Base-by-base conservation (phyloP, 2,329 filamentous ascomycete genomes). In the Fusarium concolor region DNA sequence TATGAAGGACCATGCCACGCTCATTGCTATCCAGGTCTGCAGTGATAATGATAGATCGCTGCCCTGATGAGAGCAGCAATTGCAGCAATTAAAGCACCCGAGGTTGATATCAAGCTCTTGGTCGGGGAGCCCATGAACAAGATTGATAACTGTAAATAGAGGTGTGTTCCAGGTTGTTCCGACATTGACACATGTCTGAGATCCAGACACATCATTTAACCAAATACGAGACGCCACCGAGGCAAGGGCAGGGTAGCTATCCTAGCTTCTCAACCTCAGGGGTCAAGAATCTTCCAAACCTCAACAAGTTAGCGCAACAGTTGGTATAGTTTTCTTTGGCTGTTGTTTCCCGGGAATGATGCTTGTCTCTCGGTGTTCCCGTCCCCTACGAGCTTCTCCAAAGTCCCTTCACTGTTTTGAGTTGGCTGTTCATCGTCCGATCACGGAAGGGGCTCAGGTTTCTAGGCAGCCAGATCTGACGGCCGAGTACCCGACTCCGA, bases 331-430 rank as follows among this genome's bases (percentile, higher is more conserved):
- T 67, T 42, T 51, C 39, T 47, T 44, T 59, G 58, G 17, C 43
- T 56, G 57, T 56, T 68, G 59, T 70, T 66, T 62, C 37, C 62
- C 71, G 71, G 70, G 68, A 74, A 73, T 74, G 68, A 73, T 66
- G 56, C 68, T 50, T 70, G 70, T 58, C 70, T 67, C 62, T 74
- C 71, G 71, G 71, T 74, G 71, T 74, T 74, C 53, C 71, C 71
- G 71, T 63, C 55, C 58, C 58, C 60, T 71, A 58, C 53, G 51
- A 53, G 35, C 45, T 63, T 53, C 55, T 51, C 55, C 42, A 70
- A 70, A 61, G 67, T 65, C 55, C 66, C 49, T 68, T 68, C 56
- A 66, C 57, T 44, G 66, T 69, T 65, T 70, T 38, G 54, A 70
- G 37, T 44, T 57, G 47, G 56, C 55, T 65, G 56, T 65, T 28